Evolutionary conservation across 2,329 filamentous ascomycete species (phyloP), one percentile per base, ranked within the genome.

Genomic region (Cladophialophora chaetospira): DNA sequence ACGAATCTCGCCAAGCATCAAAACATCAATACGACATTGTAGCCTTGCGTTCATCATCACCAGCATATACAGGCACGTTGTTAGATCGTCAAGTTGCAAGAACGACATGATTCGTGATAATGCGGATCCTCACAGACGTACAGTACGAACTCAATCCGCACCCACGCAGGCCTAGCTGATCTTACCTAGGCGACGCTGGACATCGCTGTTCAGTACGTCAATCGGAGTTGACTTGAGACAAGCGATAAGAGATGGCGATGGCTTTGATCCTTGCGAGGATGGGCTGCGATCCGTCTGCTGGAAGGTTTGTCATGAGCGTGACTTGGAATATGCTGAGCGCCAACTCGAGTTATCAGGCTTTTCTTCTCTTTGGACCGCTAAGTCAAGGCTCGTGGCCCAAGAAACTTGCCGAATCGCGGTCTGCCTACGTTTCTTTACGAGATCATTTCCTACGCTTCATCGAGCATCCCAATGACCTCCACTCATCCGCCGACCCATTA

Each of bases 261-360:
- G 82, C 15, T 71, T 80, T 13, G 88, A 82, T 66, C 84, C 87
- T 46, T 91, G 88, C 70, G 75, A 85, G 51, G 78, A 85, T 44
- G 91, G 90, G 11, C 83, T 91, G 63, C 85, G 92, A 54, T 97
- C 93, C 2, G 82, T 95, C 33, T 96, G 88, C 73, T 97, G 93
- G 93, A 97, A 96, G 84, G 89, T 88, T 65, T 55, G 45, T n/a
- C 3, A 25, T 26, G 60, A 49, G 38, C 26, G 13, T 9, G 13
- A 3, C 26, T 13, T 13, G 6, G 23, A 42, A 33, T 10, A 33
- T 36, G 10, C 36, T 19, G 15, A 46, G 46, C 17, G 67, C 55
- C 61, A 51, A 11, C 15, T 61, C 57, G 63, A 68, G 50, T 17
- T 68, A 61, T 38, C 65, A 93, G 89, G 83, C 84, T 33, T 96